Evolutionary conservation across 768 basidiomycete species (phyloP), one percentile per base, ranked within the genome.

Genomic region (Tephrocybe sp.): DNA sequence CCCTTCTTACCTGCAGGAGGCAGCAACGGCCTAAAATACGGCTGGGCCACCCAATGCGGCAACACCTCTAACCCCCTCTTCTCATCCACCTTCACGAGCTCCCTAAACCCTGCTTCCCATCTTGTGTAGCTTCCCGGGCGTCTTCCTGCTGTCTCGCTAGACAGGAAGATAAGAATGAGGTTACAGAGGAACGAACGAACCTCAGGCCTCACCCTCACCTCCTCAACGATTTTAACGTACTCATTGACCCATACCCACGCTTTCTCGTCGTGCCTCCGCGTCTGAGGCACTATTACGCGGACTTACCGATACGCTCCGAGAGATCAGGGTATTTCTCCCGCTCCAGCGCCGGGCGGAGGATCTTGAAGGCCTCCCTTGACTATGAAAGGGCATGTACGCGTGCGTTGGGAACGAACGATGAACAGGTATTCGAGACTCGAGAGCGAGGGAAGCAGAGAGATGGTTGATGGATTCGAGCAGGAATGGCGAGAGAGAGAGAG

Each of bases 311-410:
- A 59, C 71, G 71, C 49, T 90, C 84, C 36, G 96, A 74, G 51
- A 96, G 64, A 61, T 93, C 92, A 1, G 67, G 40, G n/a, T 48
- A 38, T 15, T 40, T 74, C 58, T 92, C 83, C 43, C 72, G 63
- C 24, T 62, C 68, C 31, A 97, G 70, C 0, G 84, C 87, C 0
- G 92, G 91, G 0, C 87, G 83, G 69, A 97, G 79, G 25, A 98
- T 67, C 67, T 97, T 92, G 80, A 97, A 99, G 24, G 61, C 98
- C 95, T 0, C 91, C 87, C 61, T 96, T 96, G 58, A 98, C 79
- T 0, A 88, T 91, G 55, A 87, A 49, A 3, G 47, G 47, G 86
- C 12, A 77, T 61, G 3, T 77, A 60, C 13, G 93, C 94, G 6
- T 75, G 73, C 9, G 93, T 94, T 64, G 79, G 0, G 71, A 65